phyloP scores from a whole-genome alignment of 768 basidiomycete genomes.

The Boletellus sp. region DNA sequence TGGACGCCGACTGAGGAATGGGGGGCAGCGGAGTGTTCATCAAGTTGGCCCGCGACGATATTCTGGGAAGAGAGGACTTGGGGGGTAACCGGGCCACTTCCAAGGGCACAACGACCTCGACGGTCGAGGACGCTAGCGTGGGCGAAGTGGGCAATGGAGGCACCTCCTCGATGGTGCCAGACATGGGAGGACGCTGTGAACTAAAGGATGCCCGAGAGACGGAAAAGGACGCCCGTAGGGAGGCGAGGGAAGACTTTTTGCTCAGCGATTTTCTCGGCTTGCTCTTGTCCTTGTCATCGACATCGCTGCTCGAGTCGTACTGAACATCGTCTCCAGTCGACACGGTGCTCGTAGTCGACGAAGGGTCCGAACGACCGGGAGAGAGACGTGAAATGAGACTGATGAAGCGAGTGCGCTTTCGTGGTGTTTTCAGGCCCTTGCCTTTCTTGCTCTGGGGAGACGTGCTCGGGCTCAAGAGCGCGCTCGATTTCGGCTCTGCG shows the following conservation, averaged over 20 bases:
- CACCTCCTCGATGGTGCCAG: slow-evolving; percentile 20
- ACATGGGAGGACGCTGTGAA: slow-evolving; percentile 23
- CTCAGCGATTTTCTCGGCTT: slow-evolving; percentile 18
- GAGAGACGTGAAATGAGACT: slow-evolving; percentile 31
- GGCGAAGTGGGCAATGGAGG: slow-evolving; percentile 30
- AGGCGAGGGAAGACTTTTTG: slow-evolving; percentile 31
- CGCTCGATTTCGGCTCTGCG: slow-evolving; percentile 6
- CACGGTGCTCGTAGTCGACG: slow-evolving; percentile 4
- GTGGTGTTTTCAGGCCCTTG: slow-evolving; percentile 25
- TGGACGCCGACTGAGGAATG: slow-evolving; percentile 29
- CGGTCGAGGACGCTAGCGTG: slow-evolving; percentile 5
- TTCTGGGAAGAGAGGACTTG: slow-evolving; percentile 15
- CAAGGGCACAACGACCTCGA: background rate
- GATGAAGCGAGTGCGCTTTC: slow-evolving; percentile 32
- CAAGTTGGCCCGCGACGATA: slow-evolving; percentile 20
- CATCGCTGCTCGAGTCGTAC: slow-evolving; percentile 25
- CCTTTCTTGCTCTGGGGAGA: slow-evolving; percentile 18
- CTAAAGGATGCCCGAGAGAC: slow-evolving; percentile 28
- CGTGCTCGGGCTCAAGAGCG: slow-evolving; percentile 7
- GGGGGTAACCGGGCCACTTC: slow-evolving; percentile 3
- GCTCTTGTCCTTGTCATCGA: slow-evolving; percentile 14
- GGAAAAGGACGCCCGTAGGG: slow-evolving; percentile 29
- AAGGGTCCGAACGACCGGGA: slow-evolving; percentile 24
- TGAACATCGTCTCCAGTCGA: slow-evolving; percentile 8
- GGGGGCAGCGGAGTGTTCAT: slow-evolving; percentile 18